Base-by-base conservation (phyloP, 192 early-diverging fungal species). In the Coemansia javaensis region DNA sequence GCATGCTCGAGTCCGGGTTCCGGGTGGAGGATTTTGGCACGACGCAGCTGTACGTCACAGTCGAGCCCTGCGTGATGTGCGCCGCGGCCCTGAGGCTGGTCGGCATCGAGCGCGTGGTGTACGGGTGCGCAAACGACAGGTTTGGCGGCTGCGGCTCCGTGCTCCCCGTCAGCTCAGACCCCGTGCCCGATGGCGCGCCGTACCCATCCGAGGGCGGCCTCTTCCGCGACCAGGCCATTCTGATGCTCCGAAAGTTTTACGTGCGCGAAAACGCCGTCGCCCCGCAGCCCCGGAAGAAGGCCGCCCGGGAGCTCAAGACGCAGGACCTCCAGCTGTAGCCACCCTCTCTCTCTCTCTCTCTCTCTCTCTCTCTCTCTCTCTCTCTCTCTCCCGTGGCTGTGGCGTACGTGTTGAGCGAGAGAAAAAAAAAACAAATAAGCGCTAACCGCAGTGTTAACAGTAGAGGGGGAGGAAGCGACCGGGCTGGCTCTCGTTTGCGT, bases 1-100 rank as follows among this genome's bases (percentile, higher is more conserved):
- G 79, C 30, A 87, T 98, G 53, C 60, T 75, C 53, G 47, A 40
- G 40, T 6, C 22, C 17, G 68, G 61, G 23, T 59, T 63, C 22
- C 55, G 39, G 4, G 44, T 69, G 7, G 54, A 67, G 16, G 48
- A 79, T 0, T 84, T 87, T 43, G n/a, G 23, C 6, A 5, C 55
- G 30, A 81, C 79, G 18, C 84, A 82, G 32, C 69, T 99, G 18
- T 99, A 96, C 64, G 97, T 99, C 13, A 95, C 97, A 0, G 91
- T 99, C 0, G 97, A 97, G 63, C 94, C 97, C 1, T 99, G 97
- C 60, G 77, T 99, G 5, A 99, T 97, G 97, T 99, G 94, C 45
- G 92, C 91, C 0, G 84, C 90, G 32, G 97, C 94, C 6, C 59
- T 97, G 43, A 61, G 93, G 11, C 87, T 89, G 48, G 50, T 95